Percentiles rank a stretch among this genome's conserved stretches.
Conservation (phyloP, 1,284 basidiomycete genomes). For the Ceratobasidium sp. region DNA sequence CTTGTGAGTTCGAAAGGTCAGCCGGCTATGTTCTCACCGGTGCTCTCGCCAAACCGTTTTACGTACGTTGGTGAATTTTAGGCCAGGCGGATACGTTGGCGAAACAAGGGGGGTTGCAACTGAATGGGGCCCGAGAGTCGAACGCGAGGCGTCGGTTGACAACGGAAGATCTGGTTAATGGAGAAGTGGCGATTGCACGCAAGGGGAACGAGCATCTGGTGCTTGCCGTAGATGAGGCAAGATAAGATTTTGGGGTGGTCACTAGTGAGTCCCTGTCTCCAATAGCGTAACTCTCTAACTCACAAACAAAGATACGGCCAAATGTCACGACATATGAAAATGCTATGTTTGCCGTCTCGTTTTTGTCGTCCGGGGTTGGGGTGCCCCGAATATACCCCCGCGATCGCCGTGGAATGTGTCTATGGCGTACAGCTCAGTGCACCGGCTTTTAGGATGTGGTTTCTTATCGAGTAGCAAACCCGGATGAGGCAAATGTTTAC, state of each 20-base stretch:
- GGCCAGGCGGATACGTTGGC: constrained; percentile 29
- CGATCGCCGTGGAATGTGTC: no score
- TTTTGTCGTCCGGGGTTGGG: no score
- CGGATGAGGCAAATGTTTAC: no score
- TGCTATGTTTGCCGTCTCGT: no score
- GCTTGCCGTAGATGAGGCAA: constrained; percentile 15
- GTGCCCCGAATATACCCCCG: no score
- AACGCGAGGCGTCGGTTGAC: constrained; percentile 27
- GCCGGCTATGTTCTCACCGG: neutral
- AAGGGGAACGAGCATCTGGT: constrained; percentile 38
- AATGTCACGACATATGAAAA: neutral
- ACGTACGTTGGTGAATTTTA: neutral
- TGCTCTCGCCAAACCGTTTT: neutral
- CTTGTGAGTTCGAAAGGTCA: constrained; percentile 22
- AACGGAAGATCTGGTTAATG: constrained; percentile 27
- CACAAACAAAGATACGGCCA: neutral
- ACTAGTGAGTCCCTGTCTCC: neutral
- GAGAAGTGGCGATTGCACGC: constrained; percentile 22
- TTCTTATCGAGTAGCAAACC: neutral
- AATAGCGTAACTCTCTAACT: neutral
- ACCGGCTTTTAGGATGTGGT: no score
- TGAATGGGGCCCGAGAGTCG: constrained; percentile 19
- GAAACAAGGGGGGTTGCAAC: constrained; percentile 35
- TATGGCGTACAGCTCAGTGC: no score
- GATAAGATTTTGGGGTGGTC: constrained; percentile 4